A percentile compares a stretch with the other conserved stretches of the same genome.
phyloP scores from a whole-genome alignment of 2,329 filamentous ascomycete species.

The Clonostachys solani region DNA sequence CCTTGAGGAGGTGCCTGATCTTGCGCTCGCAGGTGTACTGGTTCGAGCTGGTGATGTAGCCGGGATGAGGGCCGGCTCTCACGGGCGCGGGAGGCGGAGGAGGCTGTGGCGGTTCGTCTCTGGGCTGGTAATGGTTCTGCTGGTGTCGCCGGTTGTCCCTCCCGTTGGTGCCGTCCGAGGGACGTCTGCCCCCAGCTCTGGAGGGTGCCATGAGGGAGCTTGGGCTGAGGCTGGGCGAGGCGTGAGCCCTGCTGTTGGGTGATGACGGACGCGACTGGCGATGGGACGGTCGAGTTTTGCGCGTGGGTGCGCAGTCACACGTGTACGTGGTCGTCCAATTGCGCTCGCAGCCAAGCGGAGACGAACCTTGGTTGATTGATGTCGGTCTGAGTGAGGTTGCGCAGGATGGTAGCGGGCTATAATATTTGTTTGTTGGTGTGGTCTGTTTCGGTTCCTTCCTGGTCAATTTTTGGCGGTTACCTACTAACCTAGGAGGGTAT shows the following conservation, averaged over 20 bases:
- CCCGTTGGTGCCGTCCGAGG: background rate
- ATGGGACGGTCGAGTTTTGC: too few relatives aligned
- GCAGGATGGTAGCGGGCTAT: too few relatives aligned
- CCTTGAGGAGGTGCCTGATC: slow-evolving; percentile 49
- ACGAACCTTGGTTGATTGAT: too few relatives aligned
- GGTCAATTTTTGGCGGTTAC: too few relatives aligned
- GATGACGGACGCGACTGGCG: background rate
- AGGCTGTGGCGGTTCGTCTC: background rate
- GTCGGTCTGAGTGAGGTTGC: too few relatives aligned
- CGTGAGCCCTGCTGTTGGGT: background rate
- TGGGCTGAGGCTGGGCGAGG: background rate
- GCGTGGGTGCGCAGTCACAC: too few relatives aligned
- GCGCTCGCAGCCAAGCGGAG: too few relatives aligned
- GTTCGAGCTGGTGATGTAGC: slow-evolving; percentile 43
- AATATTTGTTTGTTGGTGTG: too few relatives aligned
- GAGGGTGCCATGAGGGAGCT: background rate
- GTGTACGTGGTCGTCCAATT: too few relatives aligned
- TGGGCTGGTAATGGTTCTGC: background rate
- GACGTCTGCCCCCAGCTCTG: background rate
- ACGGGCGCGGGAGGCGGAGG: slow-evolving; percentile 3
- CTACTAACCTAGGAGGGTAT: too few relatives aligned
- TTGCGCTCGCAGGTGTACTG: slow-evolving; percentile 63
- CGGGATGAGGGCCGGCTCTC: slow-evolving; percentile 37
- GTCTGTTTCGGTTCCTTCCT: too few relatives aligned
- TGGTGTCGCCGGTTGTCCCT: background rate